These are phyloP conservation scores for Thinopyrum obtusiflorum DNA, from an alignment of 202 grass and related monocot species.

Conservation along the genomic window DNA sequence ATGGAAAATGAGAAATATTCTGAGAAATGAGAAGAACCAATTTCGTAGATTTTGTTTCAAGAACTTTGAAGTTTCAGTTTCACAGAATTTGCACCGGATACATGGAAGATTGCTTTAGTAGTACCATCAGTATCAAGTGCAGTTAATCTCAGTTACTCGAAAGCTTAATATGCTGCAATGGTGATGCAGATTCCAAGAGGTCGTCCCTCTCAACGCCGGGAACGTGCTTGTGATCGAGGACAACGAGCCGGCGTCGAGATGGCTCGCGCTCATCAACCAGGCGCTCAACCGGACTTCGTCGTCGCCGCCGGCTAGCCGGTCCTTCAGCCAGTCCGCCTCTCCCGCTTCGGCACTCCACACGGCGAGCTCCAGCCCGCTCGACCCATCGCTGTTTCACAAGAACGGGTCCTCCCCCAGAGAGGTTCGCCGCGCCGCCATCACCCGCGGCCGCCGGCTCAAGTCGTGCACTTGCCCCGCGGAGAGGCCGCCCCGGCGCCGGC, in stretches of 20 bases:
- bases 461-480: constrained; percentile 58
- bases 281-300: constrained; percentile 55
- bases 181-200: constrained; percentile 73
- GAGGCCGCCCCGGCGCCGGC: not conserved
- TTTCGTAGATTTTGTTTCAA: not conserved
- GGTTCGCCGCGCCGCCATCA: constrained; percentile 42
- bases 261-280: constrained; percentile 79
- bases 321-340: constrained; percentile 24
- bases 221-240: constrained; percentile 87
- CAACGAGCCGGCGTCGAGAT: constrained; percentile 71
- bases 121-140: not conserved
- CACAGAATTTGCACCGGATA: not conserved
- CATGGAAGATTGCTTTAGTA: not conserved
- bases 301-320: constrained; percentile 1
- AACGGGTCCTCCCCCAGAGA: constrained; percentile 35
- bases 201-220: constrained; percentile 91
- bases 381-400: constrained; percentile 37
- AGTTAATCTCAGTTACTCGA: not conserved
- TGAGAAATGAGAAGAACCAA: not conserved
- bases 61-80: not conserved
- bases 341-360: constrained; percentile 8
- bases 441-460: constrained; percentile 52
- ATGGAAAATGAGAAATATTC: not conserved
- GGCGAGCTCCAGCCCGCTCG: constrained; percentile 32
- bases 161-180: not conserved